Conservation (phyloP, 2,329 filamentous ascomycete genomes). For the Ceratocystiopsis minuta region DNA sequence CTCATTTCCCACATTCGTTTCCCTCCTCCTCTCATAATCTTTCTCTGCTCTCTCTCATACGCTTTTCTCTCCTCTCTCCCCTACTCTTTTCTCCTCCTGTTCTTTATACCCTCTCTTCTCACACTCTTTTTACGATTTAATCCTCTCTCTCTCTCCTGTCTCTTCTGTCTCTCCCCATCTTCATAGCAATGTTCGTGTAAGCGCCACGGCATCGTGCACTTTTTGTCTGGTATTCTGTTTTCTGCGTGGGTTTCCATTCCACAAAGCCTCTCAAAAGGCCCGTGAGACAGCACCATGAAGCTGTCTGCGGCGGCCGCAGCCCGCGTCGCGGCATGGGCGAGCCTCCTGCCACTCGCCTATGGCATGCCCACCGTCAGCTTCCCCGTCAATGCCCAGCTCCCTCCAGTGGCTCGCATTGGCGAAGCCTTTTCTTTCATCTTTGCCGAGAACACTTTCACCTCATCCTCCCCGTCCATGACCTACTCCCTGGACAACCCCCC, state of each 20-base stretch:
- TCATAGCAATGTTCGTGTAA: neutral
- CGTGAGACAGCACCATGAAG: constrained; percentile 1
- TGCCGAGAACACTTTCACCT: constrained; percentile 55
- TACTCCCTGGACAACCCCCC: constrained; percentile 52
- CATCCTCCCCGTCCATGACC: constrained; percentile 32
- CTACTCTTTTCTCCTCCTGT: constrained; percentile 1
- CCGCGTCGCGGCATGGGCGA: constrained; percentile 4
- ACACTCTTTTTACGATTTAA: too few relatives aligned
- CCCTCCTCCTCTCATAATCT: neutral
- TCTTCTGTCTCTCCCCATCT: neutral
- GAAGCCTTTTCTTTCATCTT: constrained; percentile 54
- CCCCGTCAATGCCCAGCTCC: constrained; percentile 71
- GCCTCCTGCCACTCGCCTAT: constrained; percentile 5
- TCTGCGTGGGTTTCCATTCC: too few relatives aligned
- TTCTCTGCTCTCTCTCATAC: neutral
- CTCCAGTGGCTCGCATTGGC: constrained; percentile 54
- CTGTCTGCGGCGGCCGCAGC: constrained; percentile 3
- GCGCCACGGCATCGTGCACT: neutral
- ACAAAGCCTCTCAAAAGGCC: too few relatives aligned
- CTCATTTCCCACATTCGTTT: neutral
- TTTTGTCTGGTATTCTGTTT: too few relatives aligned
- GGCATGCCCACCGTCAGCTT: constrained; percentile 34
- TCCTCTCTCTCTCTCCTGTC: neutral
- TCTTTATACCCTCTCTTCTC: neutral
- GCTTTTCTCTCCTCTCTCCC: neutral